Percentiles rank a stretch among this genome's conserved stretches.
phyloP scores from a whole-genome alignment of 352 stramenopile genomes.

The Phytophthora sp. region DNA sequence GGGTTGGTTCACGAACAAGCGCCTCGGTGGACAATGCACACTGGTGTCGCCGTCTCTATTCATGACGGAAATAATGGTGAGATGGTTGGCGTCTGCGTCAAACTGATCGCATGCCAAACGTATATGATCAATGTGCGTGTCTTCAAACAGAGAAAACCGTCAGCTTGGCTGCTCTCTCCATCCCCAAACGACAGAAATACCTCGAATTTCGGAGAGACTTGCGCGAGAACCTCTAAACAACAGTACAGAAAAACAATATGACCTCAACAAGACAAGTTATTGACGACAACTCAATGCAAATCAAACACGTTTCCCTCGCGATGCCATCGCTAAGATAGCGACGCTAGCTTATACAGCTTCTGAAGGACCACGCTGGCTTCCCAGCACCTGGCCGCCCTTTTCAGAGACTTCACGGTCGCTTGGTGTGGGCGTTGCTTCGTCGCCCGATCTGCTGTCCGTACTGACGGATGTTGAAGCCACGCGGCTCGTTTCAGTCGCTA shows the following conservation, averaged over 20 bases:
- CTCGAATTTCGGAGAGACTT: not conserved
- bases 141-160: conserved; percentile 25
- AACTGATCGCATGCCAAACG: conserved; percentile 14
- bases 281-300: not conserved
- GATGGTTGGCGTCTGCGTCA: too few species aligned
- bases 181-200: conserved; percentile 31
- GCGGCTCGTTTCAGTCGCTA: conserved; percentile 24
- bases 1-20: conserved; percentile 1
- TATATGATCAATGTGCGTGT: conserved; percentile 2
- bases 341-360: conserved; percentile 33
- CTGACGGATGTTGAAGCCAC: conserved; percentile 4
- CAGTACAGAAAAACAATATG: too few species aligned
- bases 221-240: too few species aligned
- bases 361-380: conserved; percentile 32
- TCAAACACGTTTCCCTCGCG: conserved; percentile 1
- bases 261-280: not conserved
- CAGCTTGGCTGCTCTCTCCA: not conserved
- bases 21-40: not conserved
- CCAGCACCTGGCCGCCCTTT: conserved; percentile 31
- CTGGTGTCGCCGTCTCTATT: conserved; percentile 3
- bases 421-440: conserved; percentile 20
- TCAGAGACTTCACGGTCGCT: conserved; percentile 21
- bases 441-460: conserved; percentile 28
- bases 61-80: conserved; percentile 19
- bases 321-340: not conserved